phyloP scores from a whole-genome alignment of 1,284 basidiomycete genomes.

The Afroboletus lepidellus region DNA sequence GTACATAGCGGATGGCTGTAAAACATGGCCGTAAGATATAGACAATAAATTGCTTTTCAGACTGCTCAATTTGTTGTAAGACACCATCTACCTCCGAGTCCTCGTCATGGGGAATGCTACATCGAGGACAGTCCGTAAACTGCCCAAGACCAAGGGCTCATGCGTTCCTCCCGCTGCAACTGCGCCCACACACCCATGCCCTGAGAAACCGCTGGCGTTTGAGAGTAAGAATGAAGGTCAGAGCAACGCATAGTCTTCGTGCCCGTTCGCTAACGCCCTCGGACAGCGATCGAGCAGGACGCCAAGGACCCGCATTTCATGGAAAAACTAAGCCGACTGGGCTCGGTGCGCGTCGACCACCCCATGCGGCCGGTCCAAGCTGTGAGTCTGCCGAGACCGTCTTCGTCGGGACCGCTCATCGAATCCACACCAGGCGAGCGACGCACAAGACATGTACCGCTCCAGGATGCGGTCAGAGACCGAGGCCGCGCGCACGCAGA shows the following conservation, averaged over 20 bases:
- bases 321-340: constrained; percentile 66
- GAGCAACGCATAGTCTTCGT: not conserved
- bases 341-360: constrained; percentile 72
- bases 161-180: constrained; percentile 36
- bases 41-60: constrained; percentile 32
- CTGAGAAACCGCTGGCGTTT: constrained; percentile 41
- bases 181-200: constrained; percentile 8
- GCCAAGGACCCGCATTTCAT: constrained; percentile 75
- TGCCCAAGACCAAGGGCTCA: constrained; percentile 60
- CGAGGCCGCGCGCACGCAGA: constrained; percentile 44
- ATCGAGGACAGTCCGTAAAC: constrained; percentile 64
- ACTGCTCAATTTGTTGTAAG: not conserved
- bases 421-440: constrained; percentile 27
- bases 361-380: constrained; percentile 54
- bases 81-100: not conserved
- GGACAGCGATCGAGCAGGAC: constrained; percentile 64
- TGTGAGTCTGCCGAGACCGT: constrained; percentile 40
- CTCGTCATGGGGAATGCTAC: constrained; percentile 62
- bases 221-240: constrained; percentile 58
- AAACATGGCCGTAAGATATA: constrained; percentile 39
- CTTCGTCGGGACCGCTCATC: not conserved
- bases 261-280: not conserved
- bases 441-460: constrained; percentile 47
- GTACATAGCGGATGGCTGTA: constrained; percentile 42
- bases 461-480: constrained; percentile 55